These are phyloP conservation scores for Kitagawia praeruptora DNA, from an alignment of 129 eudicot species.

Conservation along the genomic window DNA sequence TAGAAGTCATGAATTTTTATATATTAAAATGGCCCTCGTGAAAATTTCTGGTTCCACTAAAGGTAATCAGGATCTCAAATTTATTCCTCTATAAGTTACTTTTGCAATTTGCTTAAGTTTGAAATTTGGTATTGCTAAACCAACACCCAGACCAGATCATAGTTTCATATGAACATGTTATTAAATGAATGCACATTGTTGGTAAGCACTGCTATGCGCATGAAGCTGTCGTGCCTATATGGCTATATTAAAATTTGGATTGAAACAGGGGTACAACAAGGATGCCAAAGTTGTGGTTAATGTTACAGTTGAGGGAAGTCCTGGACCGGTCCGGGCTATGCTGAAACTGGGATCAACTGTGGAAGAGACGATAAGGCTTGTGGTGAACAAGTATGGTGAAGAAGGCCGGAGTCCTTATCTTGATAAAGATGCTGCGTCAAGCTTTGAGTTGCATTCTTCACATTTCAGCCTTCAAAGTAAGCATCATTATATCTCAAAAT, in stretches of 20 bases:
- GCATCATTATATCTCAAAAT: constrained; percentile 9
- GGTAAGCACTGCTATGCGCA: neutral
- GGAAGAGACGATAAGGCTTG: constrained; percentile 65
- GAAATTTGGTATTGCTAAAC: too few relatives aligned
- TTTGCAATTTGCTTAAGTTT: too few relatives aligned
- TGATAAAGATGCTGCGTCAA: constrained; percentile 38
- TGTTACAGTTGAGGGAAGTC: constrained; percentile 75
- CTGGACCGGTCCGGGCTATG: constrained; percentile 69
- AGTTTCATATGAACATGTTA: too few relatives aligned
- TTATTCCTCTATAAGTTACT: too few relatives aligned
- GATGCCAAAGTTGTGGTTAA: constrained; percentile 74
- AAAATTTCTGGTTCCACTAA: too few relatives aligned
- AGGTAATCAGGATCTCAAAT: too few relatives aligned
- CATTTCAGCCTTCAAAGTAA: constrained; percentile 63
- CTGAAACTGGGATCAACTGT: constrained; percentile 71
- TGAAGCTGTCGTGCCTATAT: constrained; percentile 5
- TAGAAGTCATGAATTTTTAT: too few relatives aligned
- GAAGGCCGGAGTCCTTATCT: constrained; percentile 66
- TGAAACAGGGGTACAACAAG: constrained; percentile 40
- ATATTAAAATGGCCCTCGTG: too few relatives aligned
- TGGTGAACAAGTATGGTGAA: constrained; percentile 44
- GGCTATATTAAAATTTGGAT: neutral
- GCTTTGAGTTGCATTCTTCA: constrained; percentile 56
- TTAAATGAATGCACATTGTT: too few relatives aligned
- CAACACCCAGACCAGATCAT: too few relatives aligned